Evolutionary conservation across 768 basidiomycete genomes (phyloP), one percentile per base, ranked within the genome.

Genomic region (Leccinum uliginosum): DNA sequence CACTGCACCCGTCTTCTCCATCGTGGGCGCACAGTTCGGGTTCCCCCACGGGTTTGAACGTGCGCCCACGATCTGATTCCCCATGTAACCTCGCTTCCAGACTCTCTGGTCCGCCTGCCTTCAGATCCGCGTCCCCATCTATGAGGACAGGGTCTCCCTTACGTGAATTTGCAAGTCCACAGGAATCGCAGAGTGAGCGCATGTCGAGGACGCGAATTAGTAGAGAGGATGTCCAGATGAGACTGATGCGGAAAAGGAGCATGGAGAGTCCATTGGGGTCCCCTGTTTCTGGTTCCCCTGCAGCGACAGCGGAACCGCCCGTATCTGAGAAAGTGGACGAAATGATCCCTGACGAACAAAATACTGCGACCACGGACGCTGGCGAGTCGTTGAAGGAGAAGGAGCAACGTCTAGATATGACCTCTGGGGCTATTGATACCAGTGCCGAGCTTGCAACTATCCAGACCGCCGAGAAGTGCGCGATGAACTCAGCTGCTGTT

Each of bases 381-480:
- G 64, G 51, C 23, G 62, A 59, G 21, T 23, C 52, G 4, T 62
- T 60, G 21, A 50, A 44, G 44, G 65, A 52, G 26, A 60, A n/a
- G 19, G 75, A 78, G 38, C 73, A 67, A 59, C 77, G 74, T n/a
- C 62, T 61, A 38, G 75, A 79, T 52, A 66, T 68, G 30, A 63
- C 73, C 53, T 79, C 79, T 19, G 69, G 76, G 14, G 40, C 51
- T 34, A 55, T 65, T 12, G 68, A 74, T 45, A 64, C 72, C 54
- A 82, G 80, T 60, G 76, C 76, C 6, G 81, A 83, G 61, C 75
- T 75, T 26, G 83, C 81, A 9, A 76, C 76, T 6, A 76, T 83
- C 46, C 71, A 79, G 57, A 76, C 67, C 2, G 83, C 73, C 3
- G 78, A 82, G 65, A 80, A 78, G 62, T 68, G 67, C 21, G 73